Conservation (phyloP, 1,139 yeast genomes). For the Debaryomycetaceae sp. region DNA sequence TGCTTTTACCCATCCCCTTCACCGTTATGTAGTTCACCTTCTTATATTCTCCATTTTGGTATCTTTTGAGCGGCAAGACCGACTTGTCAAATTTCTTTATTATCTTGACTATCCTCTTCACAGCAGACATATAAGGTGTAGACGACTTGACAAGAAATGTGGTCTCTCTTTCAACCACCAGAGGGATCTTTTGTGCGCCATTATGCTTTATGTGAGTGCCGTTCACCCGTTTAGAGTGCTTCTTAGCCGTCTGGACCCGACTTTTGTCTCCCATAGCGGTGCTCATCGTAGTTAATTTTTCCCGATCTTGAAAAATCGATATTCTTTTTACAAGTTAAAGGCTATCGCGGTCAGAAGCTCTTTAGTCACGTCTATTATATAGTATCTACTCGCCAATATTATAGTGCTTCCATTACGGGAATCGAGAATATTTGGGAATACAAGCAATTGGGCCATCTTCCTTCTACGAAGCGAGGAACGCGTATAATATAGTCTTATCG, state of each 20-base stretch:
- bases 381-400: too few species aligned
- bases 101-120: slow-evolving; percentile 53
- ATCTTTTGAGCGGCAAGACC: slow-evolving; percentile 26
- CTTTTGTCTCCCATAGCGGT: background rate
- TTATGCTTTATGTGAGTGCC: slow-evolving; percentile 47
- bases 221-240: slow-evolving; percentile 8
- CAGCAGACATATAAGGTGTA: slow-evolving; percentile 62
- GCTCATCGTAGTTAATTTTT: background rate
- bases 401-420: too few species aligned
- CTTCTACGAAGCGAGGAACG: background rate
- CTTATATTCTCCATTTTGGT: slow-evolving; percentile 36
- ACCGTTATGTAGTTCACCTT: slow-evolving; percentile 45
- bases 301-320: background rate
- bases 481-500: background rate
- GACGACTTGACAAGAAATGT: slow-evolving; percentile 52
- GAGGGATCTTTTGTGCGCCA: slow-evolving; percentile 30
- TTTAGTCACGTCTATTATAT: too few species aligned
- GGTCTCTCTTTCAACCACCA: slow-evolving; percentile 38
- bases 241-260: background rate
- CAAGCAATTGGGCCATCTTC: too few species aligned
- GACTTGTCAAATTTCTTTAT: slow-evolving; percentile 35
- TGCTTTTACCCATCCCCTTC: slow-evolving; percentile 68
- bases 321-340: too few species aligned
- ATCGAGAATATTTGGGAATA: too few species aligned
- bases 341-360: too few species aligned